phyloP scores from a whole-genome alignment of 352 stramenopile species.

The Pythium dissimile region DNA sequence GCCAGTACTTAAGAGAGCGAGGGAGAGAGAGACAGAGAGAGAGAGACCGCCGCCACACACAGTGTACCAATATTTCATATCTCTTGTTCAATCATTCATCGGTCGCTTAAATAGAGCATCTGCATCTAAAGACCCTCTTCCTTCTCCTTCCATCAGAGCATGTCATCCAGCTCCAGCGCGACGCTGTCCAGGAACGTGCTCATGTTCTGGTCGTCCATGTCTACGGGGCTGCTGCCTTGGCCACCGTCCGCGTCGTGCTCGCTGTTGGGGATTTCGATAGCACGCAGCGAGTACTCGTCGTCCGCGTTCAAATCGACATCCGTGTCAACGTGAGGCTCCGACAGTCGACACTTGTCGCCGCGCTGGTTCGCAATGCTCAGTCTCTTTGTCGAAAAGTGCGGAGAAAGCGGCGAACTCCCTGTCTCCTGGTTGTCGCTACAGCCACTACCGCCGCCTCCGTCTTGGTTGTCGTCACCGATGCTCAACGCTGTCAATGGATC shows the following conservation, averaged over 20 bases:
- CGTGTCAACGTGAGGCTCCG: not conserved
- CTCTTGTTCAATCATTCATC: not conserved
- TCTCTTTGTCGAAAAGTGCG: too few species aligned
- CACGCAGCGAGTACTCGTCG: not conserved
- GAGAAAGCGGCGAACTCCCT: too few species aligned
- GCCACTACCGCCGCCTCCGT: not conserved
- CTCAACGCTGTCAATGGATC: not conserved
- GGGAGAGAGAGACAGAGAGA: too few species aligned
- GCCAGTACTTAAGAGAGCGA: slow-evolving; percentile 1
- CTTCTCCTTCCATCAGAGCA: slow-evolving; percentile 29
- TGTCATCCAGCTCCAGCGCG: slow-evolving; percentile 73
- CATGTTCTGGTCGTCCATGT: slow-evolving; percentile 71
- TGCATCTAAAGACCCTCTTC: not conserved
- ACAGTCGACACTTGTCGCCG: not conserved
- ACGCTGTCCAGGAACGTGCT: slow-evolving; percentile 80
- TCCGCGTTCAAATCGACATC: not conserved
- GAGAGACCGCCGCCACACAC: not conserved
- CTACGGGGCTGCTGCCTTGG: slow-evolving; percentile 5
- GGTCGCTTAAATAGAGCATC: slow-evolving; percentile 2
- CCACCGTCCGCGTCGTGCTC: not conserved
- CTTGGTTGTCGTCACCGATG: slow-evolving; percentile 1
- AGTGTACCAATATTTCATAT: not conserved
- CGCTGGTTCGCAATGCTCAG: not conserved
- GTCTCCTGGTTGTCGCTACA: not conserved
- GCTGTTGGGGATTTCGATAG: slow-evolving; percentile 13